Evolutionary conservation across 345 rosid species (phyloP), one percentile per base, ranked within the genome.

Genomic region (Euphorbia peplus): DNA sequence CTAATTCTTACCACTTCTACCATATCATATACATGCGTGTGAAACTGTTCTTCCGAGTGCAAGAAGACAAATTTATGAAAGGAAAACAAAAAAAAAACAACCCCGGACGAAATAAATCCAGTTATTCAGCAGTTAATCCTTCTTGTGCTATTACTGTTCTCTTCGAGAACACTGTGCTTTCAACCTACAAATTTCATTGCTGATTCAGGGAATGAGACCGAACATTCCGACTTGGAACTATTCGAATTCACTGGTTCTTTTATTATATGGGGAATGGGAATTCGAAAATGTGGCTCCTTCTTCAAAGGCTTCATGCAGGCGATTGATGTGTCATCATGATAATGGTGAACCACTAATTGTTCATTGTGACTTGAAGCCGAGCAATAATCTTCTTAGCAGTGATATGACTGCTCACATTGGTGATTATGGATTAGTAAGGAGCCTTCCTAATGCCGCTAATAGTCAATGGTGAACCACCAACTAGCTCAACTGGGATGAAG

Each of bases 291-390:
- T 67, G 70, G 70, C 11, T 67, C 62, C 25, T 63, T 14, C 21
- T 42, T 18, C 67, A 63, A 18, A 63, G 67, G 19, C 22, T 62
- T n/a, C 26, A 13, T 25, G 15, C 44, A 21, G 52, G 52, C 52
- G 24, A 41, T 62, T 41, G 66, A 62, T 62, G 59, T 52, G 50
- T 15, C 47, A 1, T 29, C 16, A 67, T 26, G 4, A 41, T 24
- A 32, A 55, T 19, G 21, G 70, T 18, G 22, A 67, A 0, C 19
- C 37, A 15, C n/a, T 47, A 8, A 25, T 67, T 11, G 18, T 67
- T 41, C 78, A 74, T 30, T 61, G 78, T 46, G 70, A 72, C 24
- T 29, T 72, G 48, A 72, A 68, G 63, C 75, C 75, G 5, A 64
- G 75, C 63, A 64, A 72, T 58, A 35, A 64, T 14, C 75, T 72